phyloP scores from a whole-genome alignment of 2,329 filamentous ascomycete genomes.

The Spiromastix sp. region DNA sequence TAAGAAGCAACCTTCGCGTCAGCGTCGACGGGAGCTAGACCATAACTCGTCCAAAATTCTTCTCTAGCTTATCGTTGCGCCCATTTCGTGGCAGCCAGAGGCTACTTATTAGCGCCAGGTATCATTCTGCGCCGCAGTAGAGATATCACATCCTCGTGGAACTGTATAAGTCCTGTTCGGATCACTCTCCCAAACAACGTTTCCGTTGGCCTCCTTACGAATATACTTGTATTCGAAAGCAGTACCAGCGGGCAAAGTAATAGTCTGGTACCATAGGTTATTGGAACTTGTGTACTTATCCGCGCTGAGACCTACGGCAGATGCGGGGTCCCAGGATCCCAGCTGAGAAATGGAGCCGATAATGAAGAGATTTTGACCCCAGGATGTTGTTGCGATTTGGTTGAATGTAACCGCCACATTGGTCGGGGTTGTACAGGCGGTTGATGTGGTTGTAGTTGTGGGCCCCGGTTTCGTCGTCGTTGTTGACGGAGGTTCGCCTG shows the following conservation, averaged over 20 bases:
- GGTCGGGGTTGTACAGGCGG: slow-evolving; percentile 16
- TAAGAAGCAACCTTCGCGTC: no score
- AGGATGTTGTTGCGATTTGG: slow-evolving; percentile 45
- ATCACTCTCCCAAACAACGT: slow-evolving; percentile 55
- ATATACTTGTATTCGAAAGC: slow-evolving; percentile 60
- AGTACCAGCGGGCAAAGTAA: slow-evolving; percentile 47
- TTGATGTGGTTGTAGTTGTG: slow-evolving; percentile 7
- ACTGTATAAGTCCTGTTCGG: slow-evolving; percentile 35
- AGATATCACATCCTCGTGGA: slow-evolving; percentile 24
- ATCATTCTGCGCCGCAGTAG: slow-evolving; percentile 25
- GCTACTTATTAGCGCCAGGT: slow-evolving; percentile 28
- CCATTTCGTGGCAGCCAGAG: no score
- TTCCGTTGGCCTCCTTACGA: slow-evolving; percentile 44
- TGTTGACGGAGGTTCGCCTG: slow-evolving; percentile 7
- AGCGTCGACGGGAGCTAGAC: no score
- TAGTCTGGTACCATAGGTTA: slow-evolving; percentile 50
- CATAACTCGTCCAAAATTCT: no score
- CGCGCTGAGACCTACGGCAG: slow-evolving; percentile 48
- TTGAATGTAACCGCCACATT: slow-evolving; percentile 54
- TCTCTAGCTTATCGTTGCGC: no score
- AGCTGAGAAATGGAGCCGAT: slow-evolving; percentile 50
- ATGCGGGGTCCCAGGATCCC: slow-evolving; percentile 50
- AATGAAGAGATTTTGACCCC: slow-evolving; percentile 56
- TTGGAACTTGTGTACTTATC: slow-evolving; percentile 48
- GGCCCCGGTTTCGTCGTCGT: slow-evolving; percentile 17